Evolutionary conservation across 2,329 filamentous ascomycete genomes (phyloP), one percentile per base, ranked within the genome.

Genomic region (Eutypa lata): DNA sequence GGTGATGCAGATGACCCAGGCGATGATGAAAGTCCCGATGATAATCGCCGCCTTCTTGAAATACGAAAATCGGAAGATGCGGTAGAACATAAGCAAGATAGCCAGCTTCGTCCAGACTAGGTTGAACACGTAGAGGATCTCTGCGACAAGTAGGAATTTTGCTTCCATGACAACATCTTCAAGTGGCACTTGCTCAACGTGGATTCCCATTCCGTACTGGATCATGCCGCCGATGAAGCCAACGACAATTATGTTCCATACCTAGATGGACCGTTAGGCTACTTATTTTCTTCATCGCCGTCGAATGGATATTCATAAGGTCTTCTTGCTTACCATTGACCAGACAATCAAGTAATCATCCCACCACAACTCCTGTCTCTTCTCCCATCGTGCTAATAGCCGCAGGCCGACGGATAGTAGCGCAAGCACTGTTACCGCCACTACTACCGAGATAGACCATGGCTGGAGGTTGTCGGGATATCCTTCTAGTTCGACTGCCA

Each of bases 31-130:
- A 16, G 58, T 54, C 8, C 71, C 74, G 5, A 80, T 68, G 2
- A 65, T 60, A 58, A 70, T 73, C 1, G 71, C 69, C 60, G 71
- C 71, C 53, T 66, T 72, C 58, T 73, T 72, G 54, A 80, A 75
- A 53, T 69, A 70, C 0, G 67, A 66, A 4, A 74, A 65, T 19
- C 68, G 74, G 61, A 81, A 81, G 56, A 81, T 78, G 59, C 77
- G 76, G 59, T 72, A 73, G 66, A 80, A 81, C 76, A 81, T 78
- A 42, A 79, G 63, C 44, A 82, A 60, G 21, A 81, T 67, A 48
- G 73, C 73, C 14, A 79, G 51, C 57, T 80, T 82, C n/a, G 77
- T 76, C 66, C 76, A 72, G 38, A 72, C 74, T 3, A 79, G 64
- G 28, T 76, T 77, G 59, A 70, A 78, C 24, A 69, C 73, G 57